Evolutionary conservation across 495 filamentous ascomycete genomes (phyloP).

Genomic region (Aspergillus heteromorphus): DNA sequence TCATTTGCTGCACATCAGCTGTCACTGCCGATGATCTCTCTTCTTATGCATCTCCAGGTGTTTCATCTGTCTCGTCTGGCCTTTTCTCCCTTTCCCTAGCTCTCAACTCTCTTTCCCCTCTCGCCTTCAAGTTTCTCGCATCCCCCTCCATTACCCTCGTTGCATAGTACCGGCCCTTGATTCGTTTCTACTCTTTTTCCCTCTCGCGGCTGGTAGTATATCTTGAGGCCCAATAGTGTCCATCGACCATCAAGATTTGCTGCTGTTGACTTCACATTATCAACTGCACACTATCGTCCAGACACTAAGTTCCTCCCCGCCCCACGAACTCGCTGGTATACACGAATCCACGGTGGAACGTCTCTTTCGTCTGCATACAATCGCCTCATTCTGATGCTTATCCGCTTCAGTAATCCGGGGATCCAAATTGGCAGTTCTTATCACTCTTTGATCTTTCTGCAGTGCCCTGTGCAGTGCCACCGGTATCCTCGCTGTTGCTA

Average conservation of each 20-base stretch:
- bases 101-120: conserved; percentile 12
- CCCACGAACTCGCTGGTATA: background rate
- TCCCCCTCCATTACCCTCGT: conserved; percentile 4
- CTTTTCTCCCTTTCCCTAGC: conserved; percentile 6
- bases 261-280: background rate
- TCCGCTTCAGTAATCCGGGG: background rate
- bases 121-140: conserved; percentile 2
- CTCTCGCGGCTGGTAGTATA: background rate
- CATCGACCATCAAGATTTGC: background rate
- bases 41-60: conserved; percentile 17
- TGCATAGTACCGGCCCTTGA: background rate
- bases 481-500: background rate
- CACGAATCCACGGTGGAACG: background rate
- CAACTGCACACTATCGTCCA: background rate
- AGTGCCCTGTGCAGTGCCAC: too few species aligned
- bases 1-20: conserved; percentile 23
- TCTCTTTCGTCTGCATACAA: background rate
- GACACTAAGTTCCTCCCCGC: background rate
- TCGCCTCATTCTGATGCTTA: background rate
- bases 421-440: background rate
- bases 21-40: conserved; percentile 23
- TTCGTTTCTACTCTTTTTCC: background rate
- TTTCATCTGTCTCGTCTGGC: conserved; percentile 17
- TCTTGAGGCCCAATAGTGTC: conserved; percentile 3
- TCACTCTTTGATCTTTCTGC: too few species aligned